Evolutionary conservation across 352 stramenopile genomes (phyloP).

Genomic region (Blastocystis sp.): DNA sequence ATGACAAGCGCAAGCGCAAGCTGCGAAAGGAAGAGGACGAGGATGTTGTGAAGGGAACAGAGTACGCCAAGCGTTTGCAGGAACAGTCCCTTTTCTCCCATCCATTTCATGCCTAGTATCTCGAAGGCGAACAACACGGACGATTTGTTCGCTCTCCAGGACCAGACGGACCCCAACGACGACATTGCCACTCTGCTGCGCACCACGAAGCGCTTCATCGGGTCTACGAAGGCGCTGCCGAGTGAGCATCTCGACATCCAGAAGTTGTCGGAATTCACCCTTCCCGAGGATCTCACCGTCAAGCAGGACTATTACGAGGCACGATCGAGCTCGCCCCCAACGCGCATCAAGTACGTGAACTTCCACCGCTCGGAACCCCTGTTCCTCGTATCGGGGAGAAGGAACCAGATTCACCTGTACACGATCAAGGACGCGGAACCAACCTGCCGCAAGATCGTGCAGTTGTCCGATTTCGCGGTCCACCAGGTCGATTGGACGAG

Average conservation of each 20-base stretch:
- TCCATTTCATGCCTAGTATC: background rate
- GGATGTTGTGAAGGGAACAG: constrained; percentile 16
- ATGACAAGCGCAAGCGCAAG: background rate
- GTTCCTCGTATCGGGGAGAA: constrained; percentile 8
- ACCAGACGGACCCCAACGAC: background rate
- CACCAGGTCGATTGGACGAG: constrained; percentile 48
- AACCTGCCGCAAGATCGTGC: constrained; percentile 21
- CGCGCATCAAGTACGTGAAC: background rate
- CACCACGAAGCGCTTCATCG: constrained; percentile 52
- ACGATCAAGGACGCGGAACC: background rate
- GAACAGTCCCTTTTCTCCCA: background rate
- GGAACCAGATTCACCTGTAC: constrained; percentile 31
- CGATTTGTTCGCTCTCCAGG: constrained; percentile 19
- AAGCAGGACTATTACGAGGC: background rate
- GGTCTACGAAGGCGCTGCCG: background rate
- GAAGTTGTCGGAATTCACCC: background rate
- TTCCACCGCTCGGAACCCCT: constrained; percentile 31
- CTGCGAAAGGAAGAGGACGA: constrained; percentile 20
- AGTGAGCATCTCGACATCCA: constrained; percentile 24
- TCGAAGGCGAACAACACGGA: background rate
- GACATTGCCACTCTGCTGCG: constrained; percentile 20
- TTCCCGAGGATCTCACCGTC: background rate
- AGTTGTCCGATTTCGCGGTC: constrained; percentile 9
- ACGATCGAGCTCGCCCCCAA: background rate
- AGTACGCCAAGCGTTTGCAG: constrained; percentile 24